Percentiles rank a stretch among this genome's conserved stretches.
Conservation (phyloP, 1,284 basidiomycete species). For the Malassezia pachydermatis region DNA sequence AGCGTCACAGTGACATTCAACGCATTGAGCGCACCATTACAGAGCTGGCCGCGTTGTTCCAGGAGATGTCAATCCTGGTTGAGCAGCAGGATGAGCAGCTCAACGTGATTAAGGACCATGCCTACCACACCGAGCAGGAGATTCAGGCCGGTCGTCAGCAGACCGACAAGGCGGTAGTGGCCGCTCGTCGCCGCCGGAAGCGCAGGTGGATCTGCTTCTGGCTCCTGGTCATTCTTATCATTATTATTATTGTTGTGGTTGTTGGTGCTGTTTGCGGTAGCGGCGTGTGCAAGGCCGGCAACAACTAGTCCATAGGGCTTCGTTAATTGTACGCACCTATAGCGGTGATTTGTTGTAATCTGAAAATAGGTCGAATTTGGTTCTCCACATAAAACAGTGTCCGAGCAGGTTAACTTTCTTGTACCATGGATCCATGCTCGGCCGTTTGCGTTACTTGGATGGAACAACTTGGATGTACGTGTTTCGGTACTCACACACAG, state of each 20-base stretch:
- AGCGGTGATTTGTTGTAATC: no score
- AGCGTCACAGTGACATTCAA: conserved; percentile 75
- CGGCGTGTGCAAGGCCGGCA: conserved; percentile 9
- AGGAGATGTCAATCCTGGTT: conserved; percentile 54
- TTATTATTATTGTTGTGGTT: conserved; percentile 31
- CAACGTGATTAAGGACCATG: conserved; percentile 34
- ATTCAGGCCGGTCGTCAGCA: conserved; percentile 51
- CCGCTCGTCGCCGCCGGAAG: conserved; percentile 65
- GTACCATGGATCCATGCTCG: no score
- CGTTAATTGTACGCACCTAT: no score
- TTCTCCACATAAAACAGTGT: no score
- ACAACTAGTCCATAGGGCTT: not conserved
- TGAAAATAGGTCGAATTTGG: no score
- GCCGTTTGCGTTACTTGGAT: no score
- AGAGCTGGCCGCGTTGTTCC: conserved; percentile 78
- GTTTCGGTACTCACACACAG: no score
- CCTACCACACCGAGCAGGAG: conserved; percentile 25
- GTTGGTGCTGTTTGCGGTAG: conserved; percentile 30
- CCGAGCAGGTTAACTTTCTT: no score
- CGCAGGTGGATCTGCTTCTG: conserved; percentile 52
- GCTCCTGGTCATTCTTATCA: conserved; percentile 32
- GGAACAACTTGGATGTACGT: no score
- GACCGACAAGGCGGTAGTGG: conserved; percentile 59
- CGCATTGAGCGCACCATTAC: conserved; percentile 76
- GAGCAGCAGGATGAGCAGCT: conserved; percentile 46